Base-by-base conservation (phyloP, 2,329 filamentous ascomycete genomes). In the Colletotrichum neosansevieriae region DNA sequence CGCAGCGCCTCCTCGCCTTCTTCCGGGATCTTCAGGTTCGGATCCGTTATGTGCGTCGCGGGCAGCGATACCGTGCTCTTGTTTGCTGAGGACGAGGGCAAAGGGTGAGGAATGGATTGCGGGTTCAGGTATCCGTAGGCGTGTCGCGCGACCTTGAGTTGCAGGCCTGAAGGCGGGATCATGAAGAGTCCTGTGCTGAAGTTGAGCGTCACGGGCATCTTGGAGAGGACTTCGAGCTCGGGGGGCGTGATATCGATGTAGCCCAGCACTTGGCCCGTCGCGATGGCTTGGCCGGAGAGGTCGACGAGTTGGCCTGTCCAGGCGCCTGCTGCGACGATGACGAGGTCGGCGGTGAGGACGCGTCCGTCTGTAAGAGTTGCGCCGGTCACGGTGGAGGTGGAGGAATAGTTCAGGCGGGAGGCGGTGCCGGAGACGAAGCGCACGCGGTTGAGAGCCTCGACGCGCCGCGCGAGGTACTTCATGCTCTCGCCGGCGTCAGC, bases 291-390 rank as follows among this genome's bases (percentile, higher is more conserved):
- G 29, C 93, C 93, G 53, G 90, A 84, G 1, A 98, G 83, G 78
- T 97, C 92, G 63, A 98, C 81, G 21, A 98, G 84, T 1, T 87
- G 85, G 2, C 90, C 88, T 2, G 92, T 93, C 94, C 95, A 98
- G 4, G 95, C 94, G 15, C 95, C 95, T 0, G 94, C 90, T 0
- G 95, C 94, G 2, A 97, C 85, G 63, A 98, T 84, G 38, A 92
- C 90, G 7, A 97, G 84, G 67, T 93, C 92, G 2, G 92, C 92
- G 4, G 79, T 80, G 6, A 93, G 71, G 10, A 76, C 80, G 6
- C 78, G 77, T 1, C 84, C 85, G 69, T 86, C 80, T 1, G 74
- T 73, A 9, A 93, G 79, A n/a, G 80, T 79, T 4, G 86, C 90
- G 24, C 89, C 90, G 1, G 81, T 81, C 68, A 72, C 70, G 13